Base-by-base conservation (phyloP, 345 rosid species). In the Populus nigra region DNA sequence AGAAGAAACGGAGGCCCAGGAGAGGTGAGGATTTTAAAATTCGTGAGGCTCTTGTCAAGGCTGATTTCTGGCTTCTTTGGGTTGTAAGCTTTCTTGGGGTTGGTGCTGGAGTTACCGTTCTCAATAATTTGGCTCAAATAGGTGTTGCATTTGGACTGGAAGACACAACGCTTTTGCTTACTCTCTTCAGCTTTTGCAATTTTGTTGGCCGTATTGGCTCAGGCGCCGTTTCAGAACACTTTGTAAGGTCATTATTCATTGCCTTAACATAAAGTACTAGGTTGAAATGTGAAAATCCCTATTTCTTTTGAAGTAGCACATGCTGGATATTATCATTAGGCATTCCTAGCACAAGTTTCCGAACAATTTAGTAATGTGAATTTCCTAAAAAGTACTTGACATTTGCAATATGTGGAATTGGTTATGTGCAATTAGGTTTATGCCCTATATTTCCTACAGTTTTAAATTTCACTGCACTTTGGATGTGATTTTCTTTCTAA, bases 41-140 rank as follows among this genome's bases (percentile, higher is more conserved):
- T 73, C 82, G 73, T 39, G 93, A 96, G 86, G 98, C 91, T 72
- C 83, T 92, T 65, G 76, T 90, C 76, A 93, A 93, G 90, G 97
- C 97, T 49, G 98, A 96, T 83, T 96, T 91, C 84, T 96, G 99
- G 99, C 97, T 96, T 77, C 98, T 96, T 63, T 93, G 98, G 98
- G 61, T 85, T 71, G 87, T 83, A 20, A 93, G 88, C 80, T 96
- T 96, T 85, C 89, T 92, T 1, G 99, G 98, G 65, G 93, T 88
- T 73, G 99, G 98, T 84, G 80, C 99, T 69, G 99, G 99, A 35
- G 87, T 92, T 45, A 93, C 99, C 0, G 88, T 93, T 81, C 90
- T 92, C 53, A 96, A 96, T 86, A 93, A 96, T 86, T 90, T 96
- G 89, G 96, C 99, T 62, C 99, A 96, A 86, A 89, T 96, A 41